phyloP scores from a whole-genome alignment of 306 rosid genomes.

The Mimosa pudica region DNA sequence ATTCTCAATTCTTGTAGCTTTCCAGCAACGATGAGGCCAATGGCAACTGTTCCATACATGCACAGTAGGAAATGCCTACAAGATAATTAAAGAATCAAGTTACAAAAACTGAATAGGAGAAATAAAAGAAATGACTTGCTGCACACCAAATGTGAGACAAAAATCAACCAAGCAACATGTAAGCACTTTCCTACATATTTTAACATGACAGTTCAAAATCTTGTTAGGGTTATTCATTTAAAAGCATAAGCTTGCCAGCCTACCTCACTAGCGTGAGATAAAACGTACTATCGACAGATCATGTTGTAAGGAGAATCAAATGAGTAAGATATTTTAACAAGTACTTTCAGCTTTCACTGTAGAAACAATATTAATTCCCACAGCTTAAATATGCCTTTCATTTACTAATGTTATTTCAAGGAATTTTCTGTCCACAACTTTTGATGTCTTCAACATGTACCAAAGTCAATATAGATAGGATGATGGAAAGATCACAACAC shows the following conservation, averaged over 20 bases:
- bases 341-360: neutral
- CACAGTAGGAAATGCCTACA: slow-evolving; percentile 92
- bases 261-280: neutral
- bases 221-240: neutral
- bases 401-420: neutral
- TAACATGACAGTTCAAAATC: neutral
- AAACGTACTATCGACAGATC: neutral
- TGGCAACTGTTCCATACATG: slow-evolving; percentile 72
- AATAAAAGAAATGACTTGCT: slow-evolving; percentile 17
- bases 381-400: neutral
- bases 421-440: neutral
- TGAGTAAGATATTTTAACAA: slow-evolving; percentile 22
- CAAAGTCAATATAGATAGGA: neutral
- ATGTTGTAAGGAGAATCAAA: slow-evolving; percentile 23
- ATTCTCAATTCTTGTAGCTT: slow-evolving; percentile 68
- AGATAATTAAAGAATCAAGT: slow-evolving; percentile 40
- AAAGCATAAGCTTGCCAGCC: neutral
- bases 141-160: slow-evolving; percentile 13
- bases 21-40: slow-evolving; percentile 80
- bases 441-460: neutral
- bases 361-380: neutral
- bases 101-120: slow-evolving; percentile 28
- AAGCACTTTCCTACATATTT: neutral
- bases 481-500: neutral
- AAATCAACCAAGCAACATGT: slow-evolving; percentile 19